phyloP scores from a whole-genome alignment of 139 green algal genomes.

The Trebouxia sp. region DNA sequence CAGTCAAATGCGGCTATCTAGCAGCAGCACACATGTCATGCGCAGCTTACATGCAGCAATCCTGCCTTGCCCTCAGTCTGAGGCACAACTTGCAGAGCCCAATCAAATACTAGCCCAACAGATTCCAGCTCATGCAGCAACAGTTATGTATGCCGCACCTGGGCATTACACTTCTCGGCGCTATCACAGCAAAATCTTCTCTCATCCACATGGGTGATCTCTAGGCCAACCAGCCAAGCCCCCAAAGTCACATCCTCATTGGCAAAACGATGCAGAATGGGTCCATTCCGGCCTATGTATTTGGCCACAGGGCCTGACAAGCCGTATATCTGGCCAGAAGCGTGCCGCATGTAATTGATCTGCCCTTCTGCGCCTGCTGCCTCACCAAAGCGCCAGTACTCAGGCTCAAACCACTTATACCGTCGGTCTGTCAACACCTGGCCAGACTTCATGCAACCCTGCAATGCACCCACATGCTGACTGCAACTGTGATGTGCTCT shows the following conservation, averaged over 20 bases:
- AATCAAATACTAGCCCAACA: neutral
- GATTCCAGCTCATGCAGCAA: neutral
- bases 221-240: conserved; percentile 72
- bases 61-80: no score
- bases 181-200: conserved; percentile 63
- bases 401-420: conserved; percentile 65
- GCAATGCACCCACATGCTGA: neutral
- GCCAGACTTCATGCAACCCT: conserved; percentile 75
- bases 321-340: conserved; percentile 58
- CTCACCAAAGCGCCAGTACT: conserved; percentile 67
- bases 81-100: no score
- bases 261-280: conserved; percentile 66
- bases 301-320: conserved; percentile 54
- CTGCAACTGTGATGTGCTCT: neutral
- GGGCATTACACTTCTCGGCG: conserved; percentile 41
- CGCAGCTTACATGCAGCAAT: no score
- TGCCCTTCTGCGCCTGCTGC: conserved; percentile 37
- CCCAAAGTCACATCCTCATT: conserved; percentile 79
- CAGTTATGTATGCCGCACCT: conserved; percentile 33
- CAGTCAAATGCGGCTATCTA: no score
- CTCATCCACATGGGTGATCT: conserved; percentile 71
- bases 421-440: conserved; percentile 57
- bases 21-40: no score
- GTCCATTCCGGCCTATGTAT: conserved; percentile 56
- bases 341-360: conserved; percentile 62